phyloP scores from a whole-genome alignment of 495 filamentous ascomycete species.

The Arthonia radiata region DNA sequence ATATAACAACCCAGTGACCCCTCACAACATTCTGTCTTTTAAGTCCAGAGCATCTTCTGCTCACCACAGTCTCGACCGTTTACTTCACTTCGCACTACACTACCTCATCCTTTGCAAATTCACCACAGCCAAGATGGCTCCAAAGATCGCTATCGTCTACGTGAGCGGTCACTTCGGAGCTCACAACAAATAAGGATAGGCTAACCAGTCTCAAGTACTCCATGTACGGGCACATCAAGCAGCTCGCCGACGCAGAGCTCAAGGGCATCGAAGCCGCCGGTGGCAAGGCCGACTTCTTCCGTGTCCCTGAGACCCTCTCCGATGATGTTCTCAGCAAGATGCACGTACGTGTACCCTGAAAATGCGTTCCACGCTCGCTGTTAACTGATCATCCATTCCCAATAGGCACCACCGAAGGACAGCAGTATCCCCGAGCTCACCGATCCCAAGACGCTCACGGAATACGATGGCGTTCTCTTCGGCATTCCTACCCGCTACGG shows the following conservation, averaged over 20 bases:
- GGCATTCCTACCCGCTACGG: conserved; percentile 97
- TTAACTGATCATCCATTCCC: conserved; percentile 35
- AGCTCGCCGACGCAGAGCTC: conserved; percentile 74
- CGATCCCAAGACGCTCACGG: conserved; percentile 20
- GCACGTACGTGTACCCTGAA: no score
- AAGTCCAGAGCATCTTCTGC: no score
- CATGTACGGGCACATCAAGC: conserved; percentile 76
- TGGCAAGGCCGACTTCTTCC: conserved; percentile 52
- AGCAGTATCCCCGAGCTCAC: conserved; percentile 1
- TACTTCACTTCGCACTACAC: no score
- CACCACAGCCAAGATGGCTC: conserved; percentile 66
- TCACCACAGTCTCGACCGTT: no score
- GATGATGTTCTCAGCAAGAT: conserved; percentile 66
- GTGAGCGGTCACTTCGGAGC: conserved; percentile 24
- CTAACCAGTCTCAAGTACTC: conserved; percentile 41
- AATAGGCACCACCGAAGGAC: conserved; percentile 25
- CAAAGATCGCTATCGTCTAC: conserved; percentile 76
- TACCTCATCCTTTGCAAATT: no score
- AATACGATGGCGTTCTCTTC: conserved; percentile 79
- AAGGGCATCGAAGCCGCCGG: conserved; percentile 74
- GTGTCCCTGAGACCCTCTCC: conserved; percentile 66
- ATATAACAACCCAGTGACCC: no score
- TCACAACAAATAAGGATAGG: background rate
- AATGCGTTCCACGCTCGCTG: conserved; percentile 65
- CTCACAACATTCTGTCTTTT: no score